Evolutionary conservation across 2,329 filamentous ascomycete genomes (phyloP).

Genomic region (Fusarium humuli): DNA sequence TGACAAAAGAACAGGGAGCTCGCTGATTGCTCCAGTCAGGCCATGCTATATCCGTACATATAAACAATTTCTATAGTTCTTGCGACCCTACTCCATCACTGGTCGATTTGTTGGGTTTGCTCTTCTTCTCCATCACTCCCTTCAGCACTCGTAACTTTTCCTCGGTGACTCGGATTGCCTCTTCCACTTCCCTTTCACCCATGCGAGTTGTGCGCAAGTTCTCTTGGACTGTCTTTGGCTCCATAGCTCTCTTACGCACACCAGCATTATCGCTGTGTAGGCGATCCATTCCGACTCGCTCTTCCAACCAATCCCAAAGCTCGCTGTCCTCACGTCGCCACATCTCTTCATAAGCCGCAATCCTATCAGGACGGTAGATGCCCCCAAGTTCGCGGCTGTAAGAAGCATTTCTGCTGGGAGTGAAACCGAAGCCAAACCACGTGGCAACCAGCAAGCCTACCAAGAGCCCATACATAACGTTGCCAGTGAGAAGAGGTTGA

Average conservation of each 20-base stretch:
- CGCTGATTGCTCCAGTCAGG: slow-evolving; percentile 38
- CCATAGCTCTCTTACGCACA: slow-evolving; percentile 60
- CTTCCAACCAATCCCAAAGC: slow-evolving; percentile 93
- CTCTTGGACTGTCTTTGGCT: slow-evolving; percentile 69
- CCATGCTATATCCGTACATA: slow-evolving; percentile 40
- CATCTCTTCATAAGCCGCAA: slow-evolving; percentile 91
- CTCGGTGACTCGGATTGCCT: slow-evolving; percentile 88
- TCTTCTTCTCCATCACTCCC: slow-evolving; percentile 69
- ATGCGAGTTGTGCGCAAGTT: slow-evolving; percentile 70
- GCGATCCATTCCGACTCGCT: slow-evolving; percentile 79
- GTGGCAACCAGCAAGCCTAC: slow-evolving; percentile 78
- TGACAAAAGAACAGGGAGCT: slow-evolving; percentile 45
- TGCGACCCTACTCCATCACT: slow-evolving; percentile 28
- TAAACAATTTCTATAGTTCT: slow-evolving; percentile 40
- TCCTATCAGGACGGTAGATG: slow-evolving; percentile 67
- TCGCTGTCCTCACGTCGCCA: slow-evolving; percentile 90
- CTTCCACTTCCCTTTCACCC: slow-evolving; percentile 78
- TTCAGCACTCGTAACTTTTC: slow-evolving; percentile 84
- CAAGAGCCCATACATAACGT: slow-evolving; percentile 80
- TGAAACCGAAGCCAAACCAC: slow-evolving; percentile 75
- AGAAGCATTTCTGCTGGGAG: slow-evolving; percentile 52
- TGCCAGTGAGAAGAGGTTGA: slow-evolving; percentile 77
- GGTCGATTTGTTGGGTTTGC: slow-evolving; percentile 23
- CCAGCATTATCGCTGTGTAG: slow-evolving; percentile 54
- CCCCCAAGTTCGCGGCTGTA: slow-evolving; percentile 50